Evolutionary conservation across 2,329 filamentous ascomycete species (phyloP).

Genomic region (Fusarium chlamydosporum): DNA sequence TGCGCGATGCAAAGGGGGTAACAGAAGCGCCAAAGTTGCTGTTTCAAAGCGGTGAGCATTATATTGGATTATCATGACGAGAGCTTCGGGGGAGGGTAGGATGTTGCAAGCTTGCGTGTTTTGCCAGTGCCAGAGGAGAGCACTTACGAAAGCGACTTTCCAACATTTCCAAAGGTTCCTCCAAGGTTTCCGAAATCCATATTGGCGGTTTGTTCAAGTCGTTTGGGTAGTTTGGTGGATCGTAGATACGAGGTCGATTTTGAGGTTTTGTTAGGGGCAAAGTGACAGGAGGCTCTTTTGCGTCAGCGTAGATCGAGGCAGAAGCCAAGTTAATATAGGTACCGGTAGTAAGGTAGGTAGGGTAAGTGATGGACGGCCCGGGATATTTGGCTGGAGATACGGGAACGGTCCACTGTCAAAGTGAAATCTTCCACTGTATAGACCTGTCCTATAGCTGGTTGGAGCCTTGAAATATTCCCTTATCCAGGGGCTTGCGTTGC

Average conservation of each 20-base stretch:
- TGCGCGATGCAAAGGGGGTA: slow-evolving; percentile 92
- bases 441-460: slow-evolving; percentile 20
- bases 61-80: slow-evolving; percentile 21
- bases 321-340: slow-evolving; percentile 8
- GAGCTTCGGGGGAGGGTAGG: slow-evolving; percentile 19
- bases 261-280: slow-evolving; percentile 32
- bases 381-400: slow-evolving; percentile 36
- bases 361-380: not conserved
- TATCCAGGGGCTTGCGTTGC: slow-evolving; percentile 46
- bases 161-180: slow-evolving; percentile 62
- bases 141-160: slow-evolving; percentile 65
- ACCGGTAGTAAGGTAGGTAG: slow-evolving; percentile 5
- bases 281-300: slow-evolving; percentile 36
- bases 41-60: slow-evolving; percentile 38
- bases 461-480: slow-evolving; percentile 41
- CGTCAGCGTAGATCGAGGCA: slow-evolving; percentile 46
- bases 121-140: slow-evolving; percentile 27
- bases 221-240: slow-evolving; percentile 14
- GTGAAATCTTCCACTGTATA: slow-evolving; percentile 46
- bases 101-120: slow-evolving; percentile 23
- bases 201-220: slow-evolving; percentile 38
- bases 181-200: slow-evolving; percentile 70
- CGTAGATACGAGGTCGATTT: slow-evolving; percentile 23
- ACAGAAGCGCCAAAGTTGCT: slow-evolving; percentile 81
- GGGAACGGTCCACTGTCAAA: slow-evolving; percentile 51